Base-by-base conservation (phyloP, 2,329 filamentous ascomycete genomes). In the Magnaporthiopsis rhizophila region DNA sequence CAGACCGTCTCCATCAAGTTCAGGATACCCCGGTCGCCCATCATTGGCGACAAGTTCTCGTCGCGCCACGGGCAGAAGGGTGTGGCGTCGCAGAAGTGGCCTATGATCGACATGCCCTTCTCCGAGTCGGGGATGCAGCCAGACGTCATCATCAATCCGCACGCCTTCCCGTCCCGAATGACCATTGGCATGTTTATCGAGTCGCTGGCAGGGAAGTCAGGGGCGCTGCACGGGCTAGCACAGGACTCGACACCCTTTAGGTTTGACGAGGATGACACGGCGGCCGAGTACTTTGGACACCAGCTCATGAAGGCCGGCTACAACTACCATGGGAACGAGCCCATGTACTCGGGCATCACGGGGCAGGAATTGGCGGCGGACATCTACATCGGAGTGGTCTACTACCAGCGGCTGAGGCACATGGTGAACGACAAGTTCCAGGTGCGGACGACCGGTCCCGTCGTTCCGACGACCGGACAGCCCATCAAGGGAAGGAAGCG, bases 361-460 rank as follows among this genome's bases (percentile, higher is more conserved):
- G 95, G 95, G 67, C 88, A 96, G 75, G 94, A 98, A 76, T 88
- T 99, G 57, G 88, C 88, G 26, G 94, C 92, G 8, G 95, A 99
- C 74, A 98, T 99, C 72, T 99, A 96, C 79, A 86, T 98, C 66
- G 95, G 95, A 60, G 88, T 97, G 13, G 95, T 99, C 66, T 98
- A 98, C 83, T 99, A 99, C 82, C 95, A 99, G 79, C 89, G 95
- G 76, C 84, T 99, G 66, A 85, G 95, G 75, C 95, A 99, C 88
- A 99, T 99, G 95, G 95, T 99, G 65, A 98, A 97, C 84, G 95
- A 99, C 78, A 99, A 99, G 79, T 99, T 91, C 83, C 95, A 99
- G 77, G 95, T 98, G 64, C 88, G 95, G 77, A 98, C 95, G 3
- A 98, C 95, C 0, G 95, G 95, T 64, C 93, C 93, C 0, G 89